These are phyloP conservation scores for Helichrysum umbraculigerum DNA, from an alignment of 129 eudicot genomes.

Conservation along the genomic window DNA sequence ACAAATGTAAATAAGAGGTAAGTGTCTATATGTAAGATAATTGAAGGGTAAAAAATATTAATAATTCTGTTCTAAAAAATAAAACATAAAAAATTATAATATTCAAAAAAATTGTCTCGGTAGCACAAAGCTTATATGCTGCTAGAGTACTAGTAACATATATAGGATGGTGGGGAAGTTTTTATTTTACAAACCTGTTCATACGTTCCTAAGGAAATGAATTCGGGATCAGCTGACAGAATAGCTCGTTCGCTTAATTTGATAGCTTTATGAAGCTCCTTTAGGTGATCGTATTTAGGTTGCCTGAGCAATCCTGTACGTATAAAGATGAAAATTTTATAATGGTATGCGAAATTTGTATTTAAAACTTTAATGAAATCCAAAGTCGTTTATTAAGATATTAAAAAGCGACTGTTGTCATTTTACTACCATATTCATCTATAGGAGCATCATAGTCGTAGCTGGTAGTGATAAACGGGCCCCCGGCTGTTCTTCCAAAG, in stretches of 20 bases:
- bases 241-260: conserved; percentile 70
- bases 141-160: no score
- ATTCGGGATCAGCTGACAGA: conserved; percentile 64
- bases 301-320: conserved; percentile 68
- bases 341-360: neutral
- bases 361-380: neutral
- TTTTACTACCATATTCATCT: conserved; percentile 84
- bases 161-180: neutral
- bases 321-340: conserved; percentile 7
- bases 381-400: neutral
- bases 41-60: no score
- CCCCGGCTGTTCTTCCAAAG: conserved; percentile 98
- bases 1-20: no score
- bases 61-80: no score
- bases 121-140: no score
- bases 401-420: neutral
- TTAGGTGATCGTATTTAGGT: conserved; percentile 76
- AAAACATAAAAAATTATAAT: no score
- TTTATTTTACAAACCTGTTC: conserved; percentile 52
- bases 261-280: conserved; percentile 72
- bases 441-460: conserved; percentile 98
- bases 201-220: conserved; percentile 59
- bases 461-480: conserved; percentile 99
- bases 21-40: no score
- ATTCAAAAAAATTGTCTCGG: no score